Percentiles rank a stretch among this genome's conserved stretches.
These are phyloP conservation scores for Ceratobasidium sp. DNA, from an alignment of 1,284 basidiomycete genomes.

Conservation along the genomic window DNA sequence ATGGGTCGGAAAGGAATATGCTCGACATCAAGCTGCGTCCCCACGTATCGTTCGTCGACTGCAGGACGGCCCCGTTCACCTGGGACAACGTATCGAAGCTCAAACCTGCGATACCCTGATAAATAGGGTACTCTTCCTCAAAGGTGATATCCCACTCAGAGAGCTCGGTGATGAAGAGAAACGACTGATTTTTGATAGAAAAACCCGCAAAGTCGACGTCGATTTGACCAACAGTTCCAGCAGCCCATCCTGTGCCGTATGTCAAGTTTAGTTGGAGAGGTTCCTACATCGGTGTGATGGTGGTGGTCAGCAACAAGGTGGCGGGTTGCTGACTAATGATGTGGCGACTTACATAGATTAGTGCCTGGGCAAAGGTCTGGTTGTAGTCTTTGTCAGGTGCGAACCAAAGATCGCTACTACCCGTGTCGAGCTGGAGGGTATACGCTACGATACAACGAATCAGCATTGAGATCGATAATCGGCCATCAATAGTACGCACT, in stretches of 20 bases:
- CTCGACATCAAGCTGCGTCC: slow-evolving; percentile 39
- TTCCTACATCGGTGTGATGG: neutral
- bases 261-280: slow-evolving; percentile 19
- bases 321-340: too few relatives aligned
- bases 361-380: slow-evolving; percentile 15
- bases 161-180: slow-evolving; percentile 8
- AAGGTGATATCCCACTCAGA: neutral
- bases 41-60: slow-evolving; percentile 10
- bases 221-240: slow-evolving; percentile 27
- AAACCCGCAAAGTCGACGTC: slow-evolving; percentile 28
- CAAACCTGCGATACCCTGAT: slow-evolving; percentile 36
- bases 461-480: neutral
- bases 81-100: slow-evolving; percentile 33
- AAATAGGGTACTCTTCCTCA: neutral
- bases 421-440: slow-evolving; percentile 37
- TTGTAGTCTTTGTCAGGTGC: neutral
- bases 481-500: neutral
- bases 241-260: slow-evolving; percentile 29
- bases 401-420: slow-evolving; percentile 41
- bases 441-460: neutral
- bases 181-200: slow-evolving; percentile 36
- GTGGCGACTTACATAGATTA: slow-evolving; percentile 9
- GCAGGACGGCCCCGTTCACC: neutral
- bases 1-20: slow-evolving; percentile 25
- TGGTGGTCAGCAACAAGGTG: neutral